Percentiles rank a stretch among this genome's conserved stretches.
These are phyloP conservation scores for Edaphochlamys debaryana DNA, from an alignment of 139 green algal species.

Conservation along the genomic window DNA sequence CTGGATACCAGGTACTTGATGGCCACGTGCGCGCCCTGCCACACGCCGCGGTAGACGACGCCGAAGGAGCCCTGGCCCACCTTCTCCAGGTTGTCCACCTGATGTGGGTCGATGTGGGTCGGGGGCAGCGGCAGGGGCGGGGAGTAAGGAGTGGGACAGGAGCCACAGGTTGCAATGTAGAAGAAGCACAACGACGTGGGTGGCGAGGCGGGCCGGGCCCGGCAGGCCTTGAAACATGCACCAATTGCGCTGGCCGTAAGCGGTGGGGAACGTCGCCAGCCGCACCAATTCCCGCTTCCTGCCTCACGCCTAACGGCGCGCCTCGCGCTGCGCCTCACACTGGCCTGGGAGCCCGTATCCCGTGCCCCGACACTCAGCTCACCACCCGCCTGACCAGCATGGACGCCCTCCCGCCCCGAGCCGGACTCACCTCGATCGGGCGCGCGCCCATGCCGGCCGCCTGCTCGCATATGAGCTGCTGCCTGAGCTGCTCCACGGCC, in stretches of 20 bases:
- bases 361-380: too few relatives aligned
- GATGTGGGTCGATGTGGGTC: neutral
- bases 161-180: neutral
- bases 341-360: too few relatives aligned
- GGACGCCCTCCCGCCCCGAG: neutral
- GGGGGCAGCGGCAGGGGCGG: neutral
- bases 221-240: too few relatives aligned
- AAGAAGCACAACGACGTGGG: too few relatives aligned
- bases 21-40: conserved; percentile 42
- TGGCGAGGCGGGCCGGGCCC: too few relatives aligned
- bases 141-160: neutral
- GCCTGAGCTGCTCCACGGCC: conserved; percentile 32
- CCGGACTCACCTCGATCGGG: conserved; percentile 23
- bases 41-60: conserved; percentile 44
- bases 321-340: too few relatives aligned
- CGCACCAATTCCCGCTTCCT: too few relatives aligned
- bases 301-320: too few relatives aligned
- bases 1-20: conserved; percentile 39
- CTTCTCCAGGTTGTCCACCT: conserved; percentile 37
- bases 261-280: too few relatives aligned
- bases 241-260: too few relatives aligned
- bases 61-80: conserved; percentile 38
- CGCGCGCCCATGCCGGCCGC: neutral
- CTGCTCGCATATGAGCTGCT: conserved; percentile 18
- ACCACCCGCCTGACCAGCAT: too few relatives aligned